Evolutionary conservation across 2,329 filamentous ascomycete species (phyloP).

Genomic region (Aspergillus eucalypticola): DNA sequence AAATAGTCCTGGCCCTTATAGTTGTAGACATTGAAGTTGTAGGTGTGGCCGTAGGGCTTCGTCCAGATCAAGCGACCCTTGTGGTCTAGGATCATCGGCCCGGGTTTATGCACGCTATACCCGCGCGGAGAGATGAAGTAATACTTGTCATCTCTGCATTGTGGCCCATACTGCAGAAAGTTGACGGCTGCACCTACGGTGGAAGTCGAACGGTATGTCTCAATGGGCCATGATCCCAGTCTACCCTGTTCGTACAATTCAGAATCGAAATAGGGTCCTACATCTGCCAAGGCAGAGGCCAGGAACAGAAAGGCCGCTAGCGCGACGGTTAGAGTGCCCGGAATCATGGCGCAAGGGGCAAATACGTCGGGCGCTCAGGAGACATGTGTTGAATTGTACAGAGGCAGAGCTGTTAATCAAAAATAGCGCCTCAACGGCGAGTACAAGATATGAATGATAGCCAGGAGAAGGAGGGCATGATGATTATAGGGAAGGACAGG

Average conservation of each 20-base stretch:
- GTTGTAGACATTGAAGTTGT: conserved; percentile 49
- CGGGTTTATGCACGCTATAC: conserved; percentile 32
- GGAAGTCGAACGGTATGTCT: conserved; percentile 27
- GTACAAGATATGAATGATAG: not conserved
- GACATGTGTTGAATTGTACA: not conserved
- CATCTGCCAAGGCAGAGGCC: conserved; percentile 12
- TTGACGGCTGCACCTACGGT: conserved; percentile 29
- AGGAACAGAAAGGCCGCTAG: conserved; percentile 8
- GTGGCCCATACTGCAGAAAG: conserved; percentile 23
- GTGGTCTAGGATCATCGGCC: conserved; percentile 49
- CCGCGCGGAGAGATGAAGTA: conserved; percentile 46
- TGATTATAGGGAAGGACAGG: not conserved
- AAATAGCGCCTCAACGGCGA: not conserved
- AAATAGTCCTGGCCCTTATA: conserved; percentile 49
- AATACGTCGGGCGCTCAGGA: not conserved
- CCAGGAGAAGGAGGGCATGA: not conserved
- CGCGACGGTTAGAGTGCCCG: conserved; percentile 1
- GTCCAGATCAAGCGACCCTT: conserved; percentile 51
- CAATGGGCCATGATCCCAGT: conserved; percentile 28
- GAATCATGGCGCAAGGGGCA: conserved; percentile 4
- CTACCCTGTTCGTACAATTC: conserved; percentile 22
- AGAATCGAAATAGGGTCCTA: conserved; percentile 19
- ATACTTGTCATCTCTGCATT: conserved; percentile 43
- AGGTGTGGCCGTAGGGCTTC: conserved; percentile 40
- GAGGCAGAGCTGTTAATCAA: not conserved